These are phyloP conservation scores for Dalbergia oliveri DNA, from an alignment of 306 rosid species.

Conservation along the genomic window DNA sequence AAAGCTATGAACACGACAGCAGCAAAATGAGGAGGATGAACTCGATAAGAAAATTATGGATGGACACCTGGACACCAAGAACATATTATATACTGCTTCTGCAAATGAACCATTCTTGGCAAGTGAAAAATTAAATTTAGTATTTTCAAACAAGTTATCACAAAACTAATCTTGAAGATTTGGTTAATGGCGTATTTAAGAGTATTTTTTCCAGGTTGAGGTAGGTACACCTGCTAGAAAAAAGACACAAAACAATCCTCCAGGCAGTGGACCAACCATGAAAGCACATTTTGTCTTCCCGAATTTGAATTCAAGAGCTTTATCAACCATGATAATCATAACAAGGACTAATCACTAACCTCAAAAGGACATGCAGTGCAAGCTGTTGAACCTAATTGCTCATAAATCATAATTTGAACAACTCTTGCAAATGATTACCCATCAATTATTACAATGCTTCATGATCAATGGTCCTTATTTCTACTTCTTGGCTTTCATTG, in stretches of 20 bases:
- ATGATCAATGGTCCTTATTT: conserved; percentile 2
- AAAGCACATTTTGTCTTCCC: conserved; percentile 33
- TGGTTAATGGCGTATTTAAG: neutral
- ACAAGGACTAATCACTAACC: conserved; percentile 23
- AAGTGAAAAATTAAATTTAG: neutral
- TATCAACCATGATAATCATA: neutral
- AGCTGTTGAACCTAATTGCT: conserved; percentile 16
- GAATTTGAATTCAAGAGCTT: conserved; percentile 4
- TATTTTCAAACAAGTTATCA: neutral
- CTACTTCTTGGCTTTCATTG: neutral
- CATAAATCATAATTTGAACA: conserved; percentile 4
- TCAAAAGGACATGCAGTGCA: neutral
- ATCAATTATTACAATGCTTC: conserved; percentile 6
- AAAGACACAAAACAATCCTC: conserved; percentile 31
- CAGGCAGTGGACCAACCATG: conserved; percentile 30
- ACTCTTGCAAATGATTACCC: conserved; percentile 15
- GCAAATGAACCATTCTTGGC: neutral
- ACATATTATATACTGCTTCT: neutral
- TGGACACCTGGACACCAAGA: neutral
- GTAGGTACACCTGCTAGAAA: conserved; percentile 22
- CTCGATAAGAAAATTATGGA: too few relatives aligned
- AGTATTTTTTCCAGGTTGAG: conserved; percentile 33
- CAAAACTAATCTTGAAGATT: conserved; percentile 18
- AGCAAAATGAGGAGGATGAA: too few relatives aligned
- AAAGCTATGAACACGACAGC: too few relatives aligned